These are phyloP conservation scores for Ceratobasidium sp. DNA, from an alignment of 1,284 basidiomycete genomes.

Conservation along the genomic window DNA sequence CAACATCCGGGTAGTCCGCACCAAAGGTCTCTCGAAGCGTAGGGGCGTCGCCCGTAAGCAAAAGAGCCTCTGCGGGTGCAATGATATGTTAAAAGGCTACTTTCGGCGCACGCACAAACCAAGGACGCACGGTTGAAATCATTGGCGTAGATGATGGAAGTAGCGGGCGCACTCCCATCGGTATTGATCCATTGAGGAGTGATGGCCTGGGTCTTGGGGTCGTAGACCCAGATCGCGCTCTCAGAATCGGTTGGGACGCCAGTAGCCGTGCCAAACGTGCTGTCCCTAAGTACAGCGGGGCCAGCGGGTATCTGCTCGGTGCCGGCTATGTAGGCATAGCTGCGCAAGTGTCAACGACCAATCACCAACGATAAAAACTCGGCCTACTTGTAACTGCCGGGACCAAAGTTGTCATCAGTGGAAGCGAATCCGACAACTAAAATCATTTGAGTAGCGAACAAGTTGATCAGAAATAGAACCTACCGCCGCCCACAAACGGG, in stretches of 20 bases:
- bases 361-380: background rate
- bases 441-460: background rate
- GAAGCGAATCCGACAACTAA: background rate
- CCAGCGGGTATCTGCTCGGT: slow-evolving; percentile 2
- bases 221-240: slow-evolving; percentile 42
- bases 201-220: slow-evolving; percentile 27
- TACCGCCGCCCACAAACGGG: slow-evolving; percentile 12
- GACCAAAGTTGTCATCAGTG: slow-evolving; percentile 1
- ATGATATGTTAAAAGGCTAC: background rate
- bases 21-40: background rate
- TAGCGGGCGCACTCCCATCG: slow-evolving; percentile 8
- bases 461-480: background rate
- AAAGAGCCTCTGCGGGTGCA: background rate
- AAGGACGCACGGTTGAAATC: slow-evolving; percentile 4
- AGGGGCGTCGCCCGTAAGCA: background rate
- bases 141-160: slow-evolving; percentile 1
- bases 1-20: background rate
- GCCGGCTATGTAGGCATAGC: slow-evolving; percentile 17
- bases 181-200: slow-evolving; percentile 44
- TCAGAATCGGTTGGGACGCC: background rate
- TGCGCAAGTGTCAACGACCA: background rate
- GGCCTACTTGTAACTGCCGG: slow-evolving; percentile 1
- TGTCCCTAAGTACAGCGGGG: background rate
- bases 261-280: slow-evolving; percentile 9
- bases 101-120: no score